Percentiles rank a stretch among this genome's conserved stretches.
phyloP scores from a whole-genome alignment of 2,329 filamentous ascomycete genomes.

The Cladosporium sp. region DNA sequence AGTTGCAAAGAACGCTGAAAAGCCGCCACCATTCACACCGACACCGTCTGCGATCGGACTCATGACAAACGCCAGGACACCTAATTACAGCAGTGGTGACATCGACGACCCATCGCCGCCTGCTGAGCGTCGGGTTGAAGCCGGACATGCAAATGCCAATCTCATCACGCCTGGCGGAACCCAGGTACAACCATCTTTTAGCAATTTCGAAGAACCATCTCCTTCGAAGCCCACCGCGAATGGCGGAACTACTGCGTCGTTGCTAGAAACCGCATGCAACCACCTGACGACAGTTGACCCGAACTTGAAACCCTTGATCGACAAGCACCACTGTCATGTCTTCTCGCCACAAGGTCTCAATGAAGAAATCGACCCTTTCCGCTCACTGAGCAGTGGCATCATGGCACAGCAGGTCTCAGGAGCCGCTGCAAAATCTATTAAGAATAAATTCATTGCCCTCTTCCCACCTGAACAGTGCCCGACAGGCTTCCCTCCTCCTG shows the following conservation, averaged over 20 bases:
- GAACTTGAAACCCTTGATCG: conserved; percentile 67
- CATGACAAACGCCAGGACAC: conserved; percentile 36
- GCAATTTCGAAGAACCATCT: conserved; percentile 35
- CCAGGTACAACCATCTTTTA: conserved; percentile 51
- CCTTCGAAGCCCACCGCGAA: conserved; percentile 33
- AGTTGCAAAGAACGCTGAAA: conserved; percentile 21
- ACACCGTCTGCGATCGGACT: conserved; percentile 48
- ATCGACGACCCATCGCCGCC: conserved; percentile 33
- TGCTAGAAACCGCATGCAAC: conserved; percentile 70
- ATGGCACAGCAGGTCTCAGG: conserved; percentile 96
- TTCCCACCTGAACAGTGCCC: conserved; percentile 48
- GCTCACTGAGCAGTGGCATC: conserved; percentile 76
- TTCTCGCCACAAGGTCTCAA: conserved; percentile 80
- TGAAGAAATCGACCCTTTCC: conserved; percentile 84
- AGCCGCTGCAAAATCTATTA: conserved; percentile 84
- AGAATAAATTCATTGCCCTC: conserved; percentile 73
- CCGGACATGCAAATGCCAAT: conserved; percentile 63
- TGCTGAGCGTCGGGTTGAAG: conserved; percentile 56
- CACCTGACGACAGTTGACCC: conserved; percentile 71
- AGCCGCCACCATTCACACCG: conserved; percentile 41
- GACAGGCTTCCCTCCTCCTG: conserved; percentile 67
- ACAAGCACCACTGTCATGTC: conserved; percentile 68
- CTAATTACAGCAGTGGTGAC: conserved; percentile 38
- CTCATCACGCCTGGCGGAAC: conserved; percentile 69
- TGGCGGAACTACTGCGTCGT: conserved; percentile 45